phyloP scores from a whole-genome alignment of 768 basidiomycete genomes.

The Hypholoma sublateritium region DNA sequence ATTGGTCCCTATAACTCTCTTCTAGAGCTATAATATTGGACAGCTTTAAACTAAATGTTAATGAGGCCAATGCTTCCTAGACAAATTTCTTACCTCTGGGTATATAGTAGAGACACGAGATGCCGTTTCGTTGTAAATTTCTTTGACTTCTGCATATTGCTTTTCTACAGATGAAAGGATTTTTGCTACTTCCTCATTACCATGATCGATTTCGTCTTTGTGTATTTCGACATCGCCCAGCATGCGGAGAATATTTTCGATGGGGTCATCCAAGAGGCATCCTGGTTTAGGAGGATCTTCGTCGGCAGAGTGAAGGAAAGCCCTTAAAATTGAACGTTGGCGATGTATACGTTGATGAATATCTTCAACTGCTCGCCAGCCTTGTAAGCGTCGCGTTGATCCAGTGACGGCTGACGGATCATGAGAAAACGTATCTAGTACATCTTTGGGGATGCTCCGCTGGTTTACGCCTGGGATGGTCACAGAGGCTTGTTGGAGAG shows the following conservation, averaged over 20 bases:
- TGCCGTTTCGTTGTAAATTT: slow-evolving; percentile 62
- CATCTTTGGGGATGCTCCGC: slow-evolving; percentile 55
- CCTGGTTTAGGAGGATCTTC: slow-evolving; percentile 24
- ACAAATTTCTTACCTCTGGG: slow-evolving; percentile 56
- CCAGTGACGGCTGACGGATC: slow-evolving; percentile 79
- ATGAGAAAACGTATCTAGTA: slow-evolving; percentile 73
- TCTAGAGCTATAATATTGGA: slow-evolving; percentile 70
- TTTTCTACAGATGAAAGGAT: slow-evolving; percentile 53
- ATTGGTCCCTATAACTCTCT: slow-evolving; percentile 78
- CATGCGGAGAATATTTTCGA: slow-evolving; percentile 47
- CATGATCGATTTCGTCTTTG: slow-evolving; percentile 41
- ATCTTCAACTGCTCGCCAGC: slow-evolving; percentile 78
- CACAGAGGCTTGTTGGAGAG: slow-evolving; percentile 51
- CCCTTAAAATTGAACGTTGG: slow-evolving; percentile 54
- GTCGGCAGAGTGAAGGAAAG: slow-evolving; percentile 39
- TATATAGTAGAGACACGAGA: slow-evolving; percentile 74
- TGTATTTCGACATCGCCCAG: slow-evolving; percentile 51
- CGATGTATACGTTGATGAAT: slow-evolving; percentile 61
- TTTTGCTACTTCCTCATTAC: slow-evolving; percentile 49
- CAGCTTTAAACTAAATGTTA: slow-evolving; percentile 40
- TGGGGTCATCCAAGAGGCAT: slow-evolving; percentile 54
- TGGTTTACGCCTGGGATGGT: slow-evolving; percentile 47
- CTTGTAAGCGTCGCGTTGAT: slow-evolving; percentile 54
- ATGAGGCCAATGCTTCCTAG: background rate
- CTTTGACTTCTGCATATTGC: slow-evolving; percentile 56